Evolutionary conservation across 2,329 filamentous ascomycete genomes (phyloP), one percentile per base, ranked within the genome.

Genomic region (Ustulina deusta): DNA sequence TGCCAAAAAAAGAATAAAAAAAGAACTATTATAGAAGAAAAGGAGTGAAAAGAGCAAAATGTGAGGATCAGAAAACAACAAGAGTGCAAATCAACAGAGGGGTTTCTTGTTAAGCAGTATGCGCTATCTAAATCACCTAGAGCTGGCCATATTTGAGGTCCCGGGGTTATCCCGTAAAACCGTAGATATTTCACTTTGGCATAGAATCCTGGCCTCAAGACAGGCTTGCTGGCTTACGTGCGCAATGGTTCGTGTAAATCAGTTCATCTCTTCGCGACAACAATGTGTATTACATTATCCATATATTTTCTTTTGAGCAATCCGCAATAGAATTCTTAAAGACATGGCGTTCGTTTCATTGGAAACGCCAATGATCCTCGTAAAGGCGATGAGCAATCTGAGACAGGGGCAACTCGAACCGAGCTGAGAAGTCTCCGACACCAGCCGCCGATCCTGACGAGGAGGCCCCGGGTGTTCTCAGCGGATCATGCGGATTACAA

Each of bases 371-470:
- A 25, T 25, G 44, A 20, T 48, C 44, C 20, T 25, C n/a, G n/a
- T 9, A 44, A 20, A 44, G 4, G 40, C 40, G 17, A 11, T 10
- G 20, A 3, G n/a, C 20, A 22, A 48, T 25, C n/a, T 48, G 20
- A 48, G 44, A 48, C 44, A 48, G 44, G 44, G 44, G 44, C 20
- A 48, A 25, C 44, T 40, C 38, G 38, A 40, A 40, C 38, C 13
- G 13, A 40, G 9, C 38, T 40, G 38, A 13, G 60, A 86, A 85
- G 69, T 92, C 90, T 7, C 81, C 89, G 0, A 92, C 89, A 0
- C 88, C 89, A 0, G 90, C 89, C 0, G 83, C 90, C 0, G 89
- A 91, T 0, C 90, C 90, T 0, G 89, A 88, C 0, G 89, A 91
- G 0, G 89, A 91, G 52, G 90, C 90, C 0, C 90, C 90, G 0